Conservation (phyloP, 148 eudicot genomes). For the Arctostaphylos glauca region DNA sequence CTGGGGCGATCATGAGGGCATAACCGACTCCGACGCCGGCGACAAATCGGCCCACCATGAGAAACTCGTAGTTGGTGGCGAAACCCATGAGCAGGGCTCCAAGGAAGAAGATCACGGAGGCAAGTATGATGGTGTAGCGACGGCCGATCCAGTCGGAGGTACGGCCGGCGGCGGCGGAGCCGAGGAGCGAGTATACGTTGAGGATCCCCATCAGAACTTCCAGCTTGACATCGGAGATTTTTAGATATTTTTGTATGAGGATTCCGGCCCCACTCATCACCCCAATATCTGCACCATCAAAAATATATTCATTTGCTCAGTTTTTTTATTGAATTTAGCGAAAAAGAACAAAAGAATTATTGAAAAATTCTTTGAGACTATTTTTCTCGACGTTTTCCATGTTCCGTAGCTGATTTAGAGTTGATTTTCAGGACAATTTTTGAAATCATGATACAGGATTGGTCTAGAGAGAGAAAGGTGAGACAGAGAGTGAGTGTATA, state of each 20-base stretch:
- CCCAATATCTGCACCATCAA: slow-evolving; percentile 6
- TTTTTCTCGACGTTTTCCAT: background rate
- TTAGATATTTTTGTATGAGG: background rate
- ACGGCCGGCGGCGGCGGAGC: slow-evolving; percentile 37
- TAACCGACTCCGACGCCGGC: slow-evolving; percentile 44
- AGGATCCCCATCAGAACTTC: slow-evolving; percentile 25
- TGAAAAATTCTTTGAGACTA: no score
- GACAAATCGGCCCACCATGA: slow-evolving; percentile 43
- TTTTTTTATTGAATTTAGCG: background rate
- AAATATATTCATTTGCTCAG: background rate
- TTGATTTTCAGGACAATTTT: no score
- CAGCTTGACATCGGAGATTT: slow-evolving; percentile 15
- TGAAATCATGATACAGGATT: no score
- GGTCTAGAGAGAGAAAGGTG: background rate
- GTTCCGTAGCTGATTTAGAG: background rate
- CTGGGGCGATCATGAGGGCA: slow-evolving; percentile 28
- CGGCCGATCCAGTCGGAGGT: slow-evolving; percentile 48
- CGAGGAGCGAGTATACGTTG: slow-evolving; percentile 29
- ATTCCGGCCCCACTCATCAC: slow-evolving; percentile 12
- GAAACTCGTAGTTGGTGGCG: slow-evolving; percentile 38
- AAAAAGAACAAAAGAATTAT: background rate
- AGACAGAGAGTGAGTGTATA: background rate
- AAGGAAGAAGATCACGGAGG: slow-evolving; percentile 35
- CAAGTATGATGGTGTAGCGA: slow-evolving; percentile 42
- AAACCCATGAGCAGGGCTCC: slow-evolving; percentile 43